Percentiles rank a stretch among this genome's conserved stretches.
Evolutionary conservation across 2,329 filamentous ascomycete genomes (phyloP).

Genomic region (Arthrobotrys conoides): DNA sequence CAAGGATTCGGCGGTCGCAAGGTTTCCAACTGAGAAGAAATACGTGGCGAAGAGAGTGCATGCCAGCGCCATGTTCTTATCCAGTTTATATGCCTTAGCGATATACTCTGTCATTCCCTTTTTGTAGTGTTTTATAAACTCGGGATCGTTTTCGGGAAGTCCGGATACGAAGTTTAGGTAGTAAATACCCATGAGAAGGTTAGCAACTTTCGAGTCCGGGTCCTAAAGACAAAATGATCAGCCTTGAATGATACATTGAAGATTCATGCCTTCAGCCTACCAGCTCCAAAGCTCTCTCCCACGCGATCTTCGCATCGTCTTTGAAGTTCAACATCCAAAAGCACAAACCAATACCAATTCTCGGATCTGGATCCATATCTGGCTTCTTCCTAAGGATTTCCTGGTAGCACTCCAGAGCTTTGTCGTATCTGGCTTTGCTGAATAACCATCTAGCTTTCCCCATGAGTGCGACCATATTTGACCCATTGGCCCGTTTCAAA

Average conservation of each 20-base stretch:
- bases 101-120: constrained; percentile 95
- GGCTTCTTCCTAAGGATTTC: constrained; percentile 88
- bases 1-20: constrained; percentile 84
- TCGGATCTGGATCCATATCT: constrained; percentile 91
- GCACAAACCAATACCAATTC: constrained; percentile 96
- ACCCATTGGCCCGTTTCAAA: constrained; percentile 83
- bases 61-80: constrained; percentile 90
- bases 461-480: constrained; percentile 92
- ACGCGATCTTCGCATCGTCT: constrained; percentile 89
- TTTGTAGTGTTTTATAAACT: constrained; percentile 88
- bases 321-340: constrained; percentile 97
- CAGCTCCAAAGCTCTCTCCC: constrained; percentile 85
- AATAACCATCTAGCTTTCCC: constrained; percentile 90
- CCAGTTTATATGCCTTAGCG: constrained; percentile 91
- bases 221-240: constrained; percentile 67
- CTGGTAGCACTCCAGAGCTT: constrained; percentile 88
- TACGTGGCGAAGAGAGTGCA: constrained; percentile 92
- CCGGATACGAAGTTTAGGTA: constrained; percentile 89
- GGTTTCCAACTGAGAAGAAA: constrained; percentile 85
- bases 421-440: constrained; percentile 86
- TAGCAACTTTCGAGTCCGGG: constrained; percentile 87
- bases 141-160: constrained; percentile 84
- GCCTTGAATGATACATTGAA: neutral
- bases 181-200: constrained; percentile 89
- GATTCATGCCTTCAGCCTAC: constrained; percentile 17